Evolutionary conservation across 2,329 filamentous ascomycete genomes (phyloP).

Genomic region (Ophiocordyceps camponoti-floridani): DNA sequence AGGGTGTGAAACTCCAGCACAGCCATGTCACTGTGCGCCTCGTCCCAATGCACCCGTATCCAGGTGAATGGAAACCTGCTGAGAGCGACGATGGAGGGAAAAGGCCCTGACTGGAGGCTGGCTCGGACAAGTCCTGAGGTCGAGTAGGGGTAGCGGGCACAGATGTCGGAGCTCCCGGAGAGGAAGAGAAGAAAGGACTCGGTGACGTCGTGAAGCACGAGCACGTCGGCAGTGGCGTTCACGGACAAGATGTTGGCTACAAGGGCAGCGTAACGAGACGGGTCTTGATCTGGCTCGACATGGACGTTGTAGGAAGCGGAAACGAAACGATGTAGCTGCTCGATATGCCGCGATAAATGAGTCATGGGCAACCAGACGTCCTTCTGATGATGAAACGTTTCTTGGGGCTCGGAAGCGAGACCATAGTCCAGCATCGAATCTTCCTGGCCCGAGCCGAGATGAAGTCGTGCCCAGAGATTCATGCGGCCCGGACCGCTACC

Average conservation of each 20-base stretch:
- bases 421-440: slow-evolving; percentile 15
- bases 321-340: background rate
- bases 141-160: background rate
- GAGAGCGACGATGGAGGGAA: background rate
- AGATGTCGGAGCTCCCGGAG: slow-evolving; percentile 16
- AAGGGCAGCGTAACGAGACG: slow-evolving; percentile 22
- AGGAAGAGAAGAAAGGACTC: slow-evolving; percentile 39
- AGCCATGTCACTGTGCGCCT: background rate
- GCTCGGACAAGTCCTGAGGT: background rate
- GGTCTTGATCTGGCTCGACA: slow-evolving; percentile 16
- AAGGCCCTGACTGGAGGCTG: background rate
- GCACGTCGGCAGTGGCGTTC: slow-evolving; percentile 24
- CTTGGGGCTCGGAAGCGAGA: slow-evolving; percentile 9
- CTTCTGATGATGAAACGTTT: background rate
- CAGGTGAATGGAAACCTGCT: background rate
- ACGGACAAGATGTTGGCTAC: slow-evolving; percentile 23
- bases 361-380: background rate
- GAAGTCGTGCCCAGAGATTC: slow-evolving; percentile 36
- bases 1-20: background rate
- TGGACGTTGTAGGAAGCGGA: background rate
- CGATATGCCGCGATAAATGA: background rate
- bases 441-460: slow-evolving; percentile 9
- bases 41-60: background rate
- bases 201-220: slow-evolving; percentile 45
- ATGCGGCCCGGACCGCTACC: slow-evolving; percentile 23